Evolutionary conservation across 2,329 filamentous ascomycete species (phyloP), one percentile per base, ranked within the genome.

Genomic region (Colletotrichum tabaci): DNA sequence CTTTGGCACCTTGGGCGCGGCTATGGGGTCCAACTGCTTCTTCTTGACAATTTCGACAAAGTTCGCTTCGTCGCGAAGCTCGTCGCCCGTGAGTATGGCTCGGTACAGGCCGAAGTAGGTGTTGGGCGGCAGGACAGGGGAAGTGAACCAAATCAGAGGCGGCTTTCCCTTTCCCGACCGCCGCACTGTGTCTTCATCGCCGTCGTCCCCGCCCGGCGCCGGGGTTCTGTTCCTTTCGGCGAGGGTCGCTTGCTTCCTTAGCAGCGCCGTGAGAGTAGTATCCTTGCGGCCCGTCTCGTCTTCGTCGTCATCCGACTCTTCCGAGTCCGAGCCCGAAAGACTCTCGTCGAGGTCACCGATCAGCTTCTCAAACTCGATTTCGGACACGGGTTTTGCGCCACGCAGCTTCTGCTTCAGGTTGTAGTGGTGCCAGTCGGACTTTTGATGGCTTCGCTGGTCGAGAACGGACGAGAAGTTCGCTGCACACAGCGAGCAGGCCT

Each of bases 361-460:
- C 8, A 98, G 87, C 79, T 92, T 94, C 79, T 96, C 94, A 75
- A 99, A 99, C 44, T 98, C 95, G 9, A 79, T 81, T 78, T 99
- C 96, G 1, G 90, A 89, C 1, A 98, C 92, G 0, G 93, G 83
- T 12, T 87, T 88, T 69, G 87, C 87, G 0, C 94, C 94, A 57
- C 94, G 91, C 67, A 98, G 84, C 84, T 94, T 97, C 79, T 96
- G 93, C 82, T 98, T 98, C 73, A 98, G 84, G 80, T 99, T 99
- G 84, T 98, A 99, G 74, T 92, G 89, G 81, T 99, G 96, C 60
- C 97, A 87, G 78, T 99, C 96, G 12, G 96, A 98, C 77, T 94
- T 93, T 69, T 94, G 91, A 82, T 99, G 96, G 71, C 90, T 88
- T 73, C 94, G 90, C 79, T 98, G 96, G 73, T 98, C 96, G 72